phyloP scores from a whole-genome alignment of 306 rosid species.

The Sphenostylis stenocarpa region DNA sequence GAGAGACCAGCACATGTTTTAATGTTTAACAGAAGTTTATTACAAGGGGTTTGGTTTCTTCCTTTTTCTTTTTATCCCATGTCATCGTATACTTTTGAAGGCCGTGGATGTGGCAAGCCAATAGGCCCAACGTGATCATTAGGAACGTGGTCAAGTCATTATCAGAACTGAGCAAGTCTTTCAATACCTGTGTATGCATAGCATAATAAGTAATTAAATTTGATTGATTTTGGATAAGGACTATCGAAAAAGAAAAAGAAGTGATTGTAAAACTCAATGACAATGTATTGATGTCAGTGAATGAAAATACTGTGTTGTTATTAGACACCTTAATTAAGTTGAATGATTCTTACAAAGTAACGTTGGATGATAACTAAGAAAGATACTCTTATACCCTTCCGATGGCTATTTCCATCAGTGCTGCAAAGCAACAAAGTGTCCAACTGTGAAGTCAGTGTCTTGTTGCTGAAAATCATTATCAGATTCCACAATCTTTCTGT shows the following conservation, averaged over 20 bases:
- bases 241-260: neutral
- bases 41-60: neutral
- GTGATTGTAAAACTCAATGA: neutral
- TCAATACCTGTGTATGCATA: too few species aligned
- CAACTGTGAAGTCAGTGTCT: neutral
- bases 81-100: neutral
- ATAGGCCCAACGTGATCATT: neutral
- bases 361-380: neutral
- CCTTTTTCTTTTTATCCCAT: neutral
- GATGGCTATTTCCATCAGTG: neutral
- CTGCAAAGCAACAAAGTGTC: neutral
- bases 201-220: neutral
- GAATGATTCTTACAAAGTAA: neutral
- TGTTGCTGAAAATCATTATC: neutral
- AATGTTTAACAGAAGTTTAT: neutral
- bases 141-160: too few species aligned
- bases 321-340: neutral
- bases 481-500: neutral
- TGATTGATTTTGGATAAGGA: neutral
- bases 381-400: neutral
- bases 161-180: too few species aligned
- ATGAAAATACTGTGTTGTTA: neutral
- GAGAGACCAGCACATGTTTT: neutral
- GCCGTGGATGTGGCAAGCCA: neutral
- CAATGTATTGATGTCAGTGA: neutral